phyloP scores from a whole-genome alignment of 495 filamentous ascomycete species.

The Cenococcum geophilum region DNA sequence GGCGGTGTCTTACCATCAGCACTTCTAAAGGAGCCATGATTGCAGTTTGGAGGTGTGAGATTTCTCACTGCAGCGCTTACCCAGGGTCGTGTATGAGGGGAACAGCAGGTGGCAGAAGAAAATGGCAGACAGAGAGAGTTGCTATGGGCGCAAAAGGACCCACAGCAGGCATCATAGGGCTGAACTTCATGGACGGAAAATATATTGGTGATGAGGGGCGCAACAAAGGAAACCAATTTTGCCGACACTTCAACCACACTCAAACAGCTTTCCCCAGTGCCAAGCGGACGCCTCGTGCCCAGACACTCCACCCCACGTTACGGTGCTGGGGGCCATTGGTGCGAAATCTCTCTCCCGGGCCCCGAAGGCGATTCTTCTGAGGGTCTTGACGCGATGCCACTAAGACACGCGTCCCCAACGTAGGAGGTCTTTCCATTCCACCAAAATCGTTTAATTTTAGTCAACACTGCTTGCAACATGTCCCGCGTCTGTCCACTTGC shows the following conservation, averaged over 20 bases:
- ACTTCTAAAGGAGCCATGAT: conserved; percentile 73
- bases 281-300: not conserved
- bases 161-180: not conserved
- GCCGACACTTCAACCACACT: not conserved
- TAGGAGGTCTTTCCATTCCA: not conserved
- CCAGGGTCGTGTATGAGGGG: not conserved
- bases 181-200: not conserved
- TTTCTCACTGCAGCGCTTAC: not conserved
- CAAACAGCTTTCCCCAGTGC: not conserved
- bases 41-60: not conserved
- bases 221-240: not conserved
- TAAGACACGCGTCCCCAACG: conserved; percentile 14
- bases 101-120: not conserved
- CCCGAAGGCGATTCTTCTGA: not conserved
- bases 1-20: conserved; percentile 61
- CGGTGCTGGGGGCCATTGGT: not conserved
- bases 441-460: conserved; percentile 15
- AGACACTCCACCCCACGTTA: not conserved
- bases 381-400: conserved; percentile 12
- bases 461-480: conserved; percentile 21
- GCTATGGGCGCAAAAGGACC: not conserved
- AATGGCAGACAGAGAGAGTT: not conserved
- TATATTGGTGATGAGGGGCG: not conserved
- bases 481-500: conserved; percentile 15
- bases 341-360: not conserved